These are phyloP conservation scores for Aspergillus neoniger DNA, from an alignment of 2,329 filamentous ascomycete genomes.

Conservation along the genomic window DNA sequence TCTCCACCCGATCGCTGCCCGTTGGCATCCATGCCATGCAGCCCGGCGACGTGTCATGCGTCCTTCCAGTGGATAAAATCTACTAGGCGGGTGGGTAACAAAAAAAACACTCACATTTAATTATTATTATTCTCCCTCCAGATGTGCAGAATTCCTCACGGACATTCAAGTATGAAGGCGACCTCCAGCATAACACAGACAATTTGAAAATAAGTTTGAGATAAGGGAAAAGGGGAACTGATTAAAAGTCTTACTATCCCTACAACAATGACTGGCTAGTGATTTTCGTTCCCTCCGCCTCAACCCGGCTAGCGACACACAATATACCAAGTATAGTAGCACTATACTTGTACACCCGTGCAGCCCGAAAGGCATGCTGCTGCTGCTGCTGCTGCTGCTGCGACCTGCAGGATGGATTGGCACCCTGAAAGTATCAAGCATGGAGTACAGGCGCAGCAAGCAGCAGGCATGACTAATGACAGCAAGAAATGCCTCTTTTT, in stretches of 20 bases:
- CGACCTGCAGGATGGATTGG: constrained; percentile 2
- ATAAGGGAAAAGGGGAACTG: no score
- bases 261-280: no score
- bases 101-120: neutral
- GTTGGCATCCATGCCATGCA: constrained; percentile 13
- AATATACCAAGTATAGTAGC: no score
- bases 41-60: constrained; percentile 20
- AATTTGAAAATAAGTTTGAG: no score
- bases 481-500: neutral
- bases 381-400: neutral
- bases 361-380: neutral
- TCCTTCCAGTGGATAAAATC: constrained; percentile 1
- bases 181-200: no score
- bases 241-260: no score
- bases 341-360: neutral
- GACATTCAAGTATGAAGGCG: no score
- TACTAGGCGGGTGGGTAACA: neutral
- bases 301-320: neutral
- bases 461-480: constrained; percentile 1
- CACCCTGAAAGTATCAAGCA: neutral
- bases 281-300: neutral
- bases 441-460: neutral
- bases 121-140: neutral
- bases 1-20: constrained; percentile 1
- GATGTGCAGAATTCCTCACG: neutral